Evolutionary conservation across 2,329 filamentous ascomycete species (phyloP).

Genomic region (Calonectria pseudoturangicola): DNA sequence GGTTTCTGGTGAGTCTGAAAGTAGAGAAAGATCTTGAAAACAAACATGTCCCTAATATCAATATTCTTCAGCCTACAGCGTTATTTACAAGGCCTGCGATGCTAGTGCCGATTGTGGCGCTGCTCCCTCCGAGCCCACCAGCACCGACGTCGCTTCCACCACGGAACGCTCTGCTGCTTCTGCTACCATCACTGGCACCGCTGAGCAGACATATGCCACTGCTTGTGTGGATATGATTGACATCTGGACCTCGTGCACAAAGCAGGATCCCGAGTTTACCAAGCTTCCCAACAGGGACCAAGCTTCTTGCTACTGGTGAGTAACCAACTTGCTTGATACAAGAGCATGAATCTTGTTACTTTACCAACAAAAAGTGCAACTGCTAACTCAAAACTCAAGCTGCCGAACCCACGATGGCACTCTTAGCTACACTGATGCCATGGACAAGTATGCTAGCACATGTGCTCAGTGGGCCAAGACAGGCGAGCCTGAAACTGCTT

Average conservation of each 20-base stretch:
- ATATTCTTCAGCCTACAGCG: slow-evolving; percentile 50
- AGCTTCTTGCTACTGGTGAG: slow-evolving; percentile 60
- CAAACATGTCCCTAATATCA: slow-evolving; percentile 34
- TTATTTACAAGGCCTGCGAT: slow-evolving; percentile 52
- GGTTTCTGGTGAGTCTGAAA: slow-evolving; percentile 49
- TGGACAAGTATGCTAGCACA: slow-evolving; percentile 56
- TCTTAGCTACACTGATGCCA: slow-evolving; percentile 56
- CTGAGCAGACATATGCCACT: slow-evolving; percentile 46
- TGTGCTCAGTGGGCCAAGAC: slow-evolving; percentile 57
- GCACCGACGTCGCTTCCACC: slow-evolving; percentile 25
- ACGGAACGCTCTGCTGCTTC: slow-evolving; percentile 34
- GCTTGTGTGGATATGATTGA: slow-evolving; percentile 55
- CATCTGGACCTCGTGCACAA: slow-evolving; percentile 54
- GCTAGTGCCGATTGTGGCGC: slow-evolving; percentile 20
- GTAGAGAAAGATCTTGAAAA: no score
- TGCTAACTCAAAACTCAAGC: slow-evolving; percentile 47
- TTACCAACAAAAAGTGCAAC: neutral
- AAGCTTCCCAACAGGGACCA: slow-evolving; percentile 52
- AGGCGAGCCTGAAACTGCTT: slow-evolving; percentile 53
- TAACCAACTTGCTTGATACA: neutral
- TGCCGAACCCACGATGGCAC: slow-evolving; percentile 47
- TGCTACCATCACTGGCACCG: slow-evolving; percentile 42
- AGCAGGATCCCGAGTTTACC: slow-evolving; percentile 52
- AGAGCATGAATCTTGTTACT: neutral
- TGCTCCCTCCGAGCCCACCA: slow-evolving; percentile 16